A percentile compares a stretch with the other conserved stretches of the same genome.
phyloP scores from a whole-genome alignment of 257 asterid species.

The Przewalskia tangutica region DNA sequence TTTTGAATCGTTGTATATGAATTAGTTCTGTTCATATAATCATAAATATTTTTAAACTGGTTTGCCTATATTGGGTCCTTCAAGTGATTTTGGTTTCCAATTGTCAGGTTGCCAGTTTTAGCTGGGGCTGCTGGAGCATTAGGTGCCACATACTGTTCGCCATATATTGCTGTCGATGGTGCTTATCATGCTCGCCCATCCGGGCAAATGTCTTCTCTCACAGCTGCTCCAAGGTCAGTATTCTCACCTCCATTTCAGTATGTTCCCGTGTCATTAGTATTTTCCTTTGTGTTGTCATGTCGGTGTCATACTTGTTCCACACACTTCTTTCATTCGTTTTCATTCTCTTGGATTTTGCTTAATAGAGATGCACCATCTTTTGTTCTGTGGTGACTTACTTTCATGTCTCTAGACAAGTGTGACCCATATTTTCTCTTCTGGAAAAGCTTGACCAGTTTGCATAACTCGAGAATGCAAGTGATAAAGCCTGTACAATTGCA shows the following conservation, averaged over 20 bases:
- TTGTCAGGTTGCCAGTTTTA: constrained; percentile 77
- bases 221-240: constrained; percentile 52
- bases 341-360: neutral
- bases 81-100: neutral
- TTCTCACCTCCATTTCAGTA: neutral
- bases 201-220: constrained; percentile 47
- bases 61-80: neutral
- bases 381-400: neutral
- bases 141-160: constrained; percentile 74
- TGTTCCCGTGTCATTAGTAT: neutral
- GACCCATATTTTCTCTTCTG: neutral
- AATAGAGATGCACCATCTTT: neutral
- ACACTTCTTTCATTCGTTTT: neutral
- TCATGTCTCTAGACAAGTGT: neutral
- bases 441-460: neutral
- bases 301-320: neutral
- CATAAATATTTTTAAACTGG: neutral
- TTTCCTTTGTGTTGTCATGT: neutral
- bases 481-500: neutral
- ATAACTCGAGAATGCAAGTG: neutral
- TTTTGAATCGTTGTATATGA: neutral
- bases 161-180: constrained; percentile 70
- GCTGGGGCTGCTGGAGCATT: constrained; percentile 93
- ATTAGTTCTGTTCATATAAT: neutral
- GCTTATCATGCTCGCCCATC: constrained; percentile 61